phyloP scores from a whole-genome alignment of 805 yeast genomes.

The Kazachstania psychrophila region DNA sequence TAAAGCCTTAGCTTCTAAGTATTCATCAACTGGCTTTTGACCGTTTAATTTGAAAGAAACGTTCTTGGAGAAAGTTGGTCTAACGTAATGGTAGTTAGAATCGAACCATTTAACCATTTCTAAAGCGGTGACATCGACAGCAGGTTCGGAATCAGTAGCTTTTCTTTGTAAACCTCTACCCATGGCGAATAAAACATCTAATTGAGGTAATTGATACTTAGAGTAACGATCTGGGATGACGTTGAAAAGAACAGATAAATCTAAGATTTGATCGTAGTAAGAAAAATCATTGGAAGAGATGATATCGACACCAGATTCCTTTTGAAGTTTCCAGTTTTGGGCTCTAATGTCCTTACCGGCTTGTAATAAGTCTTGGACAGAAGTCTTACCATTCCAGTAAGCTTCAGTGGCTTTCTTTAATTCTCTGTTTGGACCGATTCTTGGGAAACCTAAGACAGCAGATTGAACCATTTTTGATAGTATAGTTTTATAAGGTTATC shows the following conservation, averaged over 20 bases:
- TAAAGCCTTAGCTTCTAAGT: slow-evolving; percentile 91
- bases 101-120: slow-evolving; percentile 99
- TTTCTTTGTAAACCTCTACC: slow-evolving; percentile 99
- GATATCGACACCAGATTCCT: slow-evolving; percentile 93
- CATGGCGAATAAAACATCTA: slow-evolving; percentile 96
- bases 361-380: slow-evolving; percentile 77
- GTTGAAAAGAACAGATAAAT: slow-evolving; percentile 84
- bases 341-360: slow-evolving; percentile 95
- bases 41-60: slow-evolving; percentile 95
- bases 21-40: slow-evolving; percentile 94
- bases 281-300: slow-evolving; percentile 98
- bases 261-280: slow-evolving; percentile 94
- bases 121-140: slow-evolving; percentile 96
- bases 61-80: slow-evolving; percentile 96
- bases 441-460: slow-evolving; percentile 98
- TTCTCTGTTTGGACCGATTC: slow-evolving; percentile 99
- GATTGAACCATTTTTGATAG: slow-evolving; percentile 75
- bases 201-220: slow-evolving; percentile 69
- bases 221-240: slow-evolving; percentile 96
- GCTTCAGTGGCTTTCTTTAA: slow-evolving; percentile 97
- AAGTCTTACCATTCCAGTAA: slow-evolving; percentile 94
- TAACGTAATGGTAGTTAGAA: slow-evolving; percentile 98
- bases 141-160: slow-evolving; percentile 76
- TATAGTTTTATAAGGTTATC: too few relatives aligned
- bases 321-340: slow-evolving; percentile 95